Percentiles rank a stretch among this genome's conserved stretches.
These are phyloP conservation scores for Papiliotrema nemorosa DNA, from an alignment of 1,284 basidiomycete species.

Conservation along the genomic window DNA sequence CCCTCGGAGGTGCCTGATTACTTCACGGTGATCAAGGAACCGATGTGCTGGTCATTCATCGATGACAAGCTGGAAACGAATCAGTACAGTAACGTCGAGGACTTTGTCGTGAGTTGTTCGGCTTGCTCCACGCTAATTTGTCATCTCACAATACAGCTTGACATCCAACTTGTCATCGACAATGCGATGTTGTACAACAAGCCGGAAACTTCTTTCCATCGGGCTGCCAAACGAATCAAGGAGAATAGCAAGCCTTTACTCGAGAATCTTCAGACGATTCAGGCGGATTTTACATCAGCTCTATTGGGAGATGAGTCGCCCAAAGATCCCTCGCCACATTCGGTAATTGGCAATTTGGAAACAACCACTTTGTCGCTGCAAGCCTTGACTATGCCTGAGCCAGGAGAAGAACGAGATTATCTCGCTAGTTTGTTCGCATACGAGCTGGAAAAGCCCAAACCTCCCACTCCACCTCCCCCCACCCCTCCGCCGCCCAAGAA, in stretches of 20 bases:
- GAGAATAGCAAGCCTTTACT: conserved; percentile 60
- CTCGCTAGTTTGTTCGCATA: conserved; percentile 66
- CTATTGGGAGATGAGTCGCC: conserved; percentile 8
- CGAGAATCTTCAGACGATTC: conserved; percentile 55
- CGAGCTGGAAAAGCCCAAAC: conserved; percentile 62
- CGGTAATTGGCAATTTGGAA: conserved; percentile 63
- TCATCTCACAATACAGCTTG: conserved; percentile 56
- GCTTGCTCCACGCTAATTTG: conserved; percentile 1
- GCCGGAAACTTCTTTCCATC: conserved; percentile 67
- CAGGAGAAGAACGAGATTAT: conserved; percentile 53
- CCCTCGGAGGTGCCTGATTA: conserved; percentile 83
- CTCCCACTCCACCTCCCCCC: conserved; percentile 54
- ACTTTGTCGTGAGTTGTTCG: conserved; percentile 66
- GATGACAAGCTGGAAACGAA: conserved; percentile 72
- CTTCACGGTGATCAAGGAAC: conserved; percentile 75
- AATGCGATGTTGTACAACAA: conserved; percentile 90
- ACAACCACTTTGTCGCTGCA: conserved; percentile 54
- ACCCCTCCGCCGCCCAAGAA: conserved; percentile 46
- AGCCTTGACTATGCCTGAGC: conserved; percentile 14
- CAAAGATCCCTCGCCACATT: not conserved
- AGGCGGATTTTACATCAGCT: conserved; percentile 2
- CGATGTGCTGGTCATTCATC: conserved; percentile 87
- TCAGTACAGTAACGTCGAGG: conserved; percentile 68
- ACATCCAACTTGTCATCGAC: conserved; percentile 73
- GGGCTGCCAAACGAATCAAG: conserved; percentile 67